phyloP scores from a whole-genome alignment of 345 rosid species.

The Zanthoxylum bungeanum region DNA sequence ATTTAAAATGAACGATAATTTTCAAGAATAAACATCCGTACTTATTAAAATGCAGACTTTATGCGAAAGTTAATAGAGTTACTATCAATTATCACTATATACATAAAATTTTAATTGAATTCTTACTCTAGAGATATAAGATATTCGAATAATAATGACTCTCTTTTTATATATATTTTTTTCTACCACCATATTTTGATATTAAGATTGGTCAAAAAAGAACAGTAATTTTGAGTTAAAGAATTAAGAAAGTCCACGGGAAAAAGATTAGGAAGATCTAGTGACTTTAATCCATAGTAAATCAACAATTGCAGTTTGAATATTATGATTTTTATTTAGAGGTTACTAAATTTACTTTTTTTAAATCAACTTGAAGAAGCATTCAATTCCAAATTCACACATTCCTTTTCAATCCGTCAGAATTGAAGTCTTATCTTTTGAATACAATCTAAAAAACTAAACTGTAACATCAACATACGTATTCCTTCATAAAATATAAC shows the following conservation, averaged over 20 bases:
- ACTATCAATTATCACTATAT: no score
- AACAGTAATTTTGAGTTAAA: no score
- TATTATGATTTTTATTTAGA: not conserved
- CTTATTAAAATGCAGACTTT: not conserved
- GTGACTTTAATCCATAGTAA: not conserved
- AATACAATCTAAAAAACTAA: not conserved
- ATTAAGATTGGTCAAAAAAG: not conserved
- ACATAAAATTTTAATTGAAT: no score
- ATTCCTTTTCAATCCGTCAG: no score
- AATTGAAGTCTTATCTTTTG: not conserved
- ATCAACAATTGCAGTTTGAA: not conserved
- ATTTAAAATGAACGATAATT: not conserved
- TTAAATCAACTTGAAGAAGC: no score
- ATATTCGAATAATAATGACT: not conserved
- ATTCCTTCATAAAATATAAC: no score
- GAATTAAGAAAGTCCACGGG: not conserved
- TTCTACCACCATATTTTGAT: not conserved
- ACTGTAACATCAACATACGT: not conserved
- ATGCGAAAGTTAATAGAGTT: not conserved
- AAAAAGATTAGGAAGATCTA: not conserved
- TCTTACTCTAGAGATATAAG: not conserved
- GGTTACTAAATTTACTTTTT: not conserved
- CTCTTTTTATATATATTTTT: not conserved
- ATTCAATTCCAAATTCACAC: not conserved
- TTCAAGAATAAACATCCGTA: not conserved